These are phyloP conservation scores for Lanzia echinophila DNA, from an alignment of 2,329 filamentous ascomycete species.

Conservation along the genomic window DNA sequence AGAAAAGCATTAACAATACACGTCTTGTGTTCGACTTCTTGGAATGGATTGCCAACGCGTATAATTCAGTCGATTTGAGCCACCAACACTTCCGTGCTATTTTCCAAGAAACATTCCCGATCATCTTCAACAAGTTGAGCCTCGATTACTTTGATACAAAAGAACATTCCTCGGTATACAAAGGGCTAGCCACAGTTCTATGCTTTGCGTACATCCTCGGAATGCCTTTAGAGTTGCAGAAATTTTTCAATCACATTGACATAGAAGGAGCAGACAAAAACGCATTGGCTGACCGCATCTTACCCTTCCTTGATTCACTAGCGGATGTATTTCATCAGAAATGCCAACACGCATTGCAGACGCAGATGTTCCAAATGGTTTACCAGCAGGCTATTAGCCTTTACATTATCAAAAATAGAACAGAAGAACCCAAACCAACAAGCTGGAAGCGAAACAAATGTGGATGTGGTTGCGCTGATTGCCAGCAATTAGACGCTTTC, in stretches of 20 bases:
- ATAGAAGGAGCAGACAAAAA: not conserved
- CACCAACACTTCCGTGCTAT: not conserved
- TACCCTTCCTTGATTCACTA: not conserved
- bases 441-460: too few relatives aligned
- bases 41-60: not conserved
- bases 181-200: not conserved
- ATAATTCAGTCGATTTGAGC: not conserved
- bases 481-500: too few relatives aligned
- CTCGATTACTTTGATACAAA: too few relatives aligned
- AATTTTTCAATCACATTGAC: not conserved
- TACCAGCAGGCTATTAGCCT: too few relatives aligned
- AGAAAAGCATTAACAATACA: not conserved
- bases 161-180: not conserved
- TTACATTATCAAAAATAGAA: too few relatives aligned
- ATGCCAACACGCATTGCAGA: too few relatives aligned
- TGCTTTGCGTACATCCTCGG: not conserved
- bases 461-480: too few relatives aligned
- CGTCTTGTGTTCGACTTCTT: not conserved
- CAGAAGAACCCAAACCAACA: too few relatives aligned
- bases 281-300: not conserved
- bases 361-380: too few relatives aligned
- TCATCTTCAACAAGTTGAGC: too few relatives aligned
- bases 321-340: not conserved
- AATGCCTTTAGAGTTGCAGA: not conserved
- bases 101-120: too few relatives aligned